phyloP scores from a whole-genome alignment of 495 filamentous ascomycete genomes.

The Tuber melanosporum region DNA sequence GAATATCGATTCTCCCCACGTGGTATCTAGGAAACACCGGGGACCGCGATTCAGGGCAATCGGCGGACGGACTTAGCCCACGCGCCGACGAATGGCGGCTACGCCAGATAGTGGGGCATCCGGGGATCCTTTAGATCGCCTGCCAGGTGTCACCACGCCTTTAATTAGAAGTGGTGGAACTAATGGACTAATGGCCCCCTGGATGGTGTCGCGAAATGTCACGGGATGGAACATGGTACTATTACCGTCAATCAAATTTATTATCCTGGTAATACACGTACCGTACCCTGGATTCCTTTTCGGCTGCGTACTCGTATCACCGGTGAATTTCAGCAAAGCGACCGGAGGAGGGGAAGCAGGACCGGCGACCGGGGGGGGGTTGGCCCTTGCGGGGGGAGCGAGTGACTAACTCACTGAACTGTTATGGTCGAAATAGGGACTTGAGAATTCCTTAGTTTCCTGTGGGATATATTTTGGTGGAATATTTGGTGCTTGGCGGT shows the following conservation, averaged over 20 bases:
- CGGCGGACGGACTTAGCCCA: background rate
- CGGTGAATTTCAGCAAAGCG: background rate
- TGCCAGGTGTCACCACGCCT: background rate
- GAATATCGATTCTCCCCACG: background rate
- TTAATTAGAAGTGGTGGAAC: background rate
- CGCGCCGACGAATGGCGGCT: background rate
- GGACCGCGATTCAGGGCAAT: background rate
- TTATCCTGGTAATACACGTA: no score
- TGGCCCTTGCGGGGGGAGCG: background rate
- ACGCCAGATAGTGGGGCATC: background rate
- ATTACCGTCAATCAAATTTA: no score
- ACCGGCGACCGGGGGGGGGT: background rate
- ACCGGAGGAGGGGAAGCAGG: background rate
- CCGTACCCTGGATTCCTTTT: background rate
- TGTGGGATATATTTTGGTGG: background rate
- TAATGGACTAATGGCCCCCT: background rate
- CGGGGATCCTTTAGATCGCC: background rate
- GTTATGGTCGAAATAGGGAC: no score
- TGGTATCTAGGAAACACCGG: background rate
- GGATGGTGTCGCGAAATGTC: background rate
- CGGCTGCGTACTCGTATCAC: background rate
- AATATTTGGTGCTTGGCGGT: background rate
- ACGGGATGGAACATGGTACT: background rate
- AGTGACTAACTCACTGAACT: background rate
- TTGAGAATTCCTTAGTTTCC: background rate